Base-by-base conservation (phyloP, 2,329 filamentous ascomycete species). In the Botrytis paeoniae region DNA sequence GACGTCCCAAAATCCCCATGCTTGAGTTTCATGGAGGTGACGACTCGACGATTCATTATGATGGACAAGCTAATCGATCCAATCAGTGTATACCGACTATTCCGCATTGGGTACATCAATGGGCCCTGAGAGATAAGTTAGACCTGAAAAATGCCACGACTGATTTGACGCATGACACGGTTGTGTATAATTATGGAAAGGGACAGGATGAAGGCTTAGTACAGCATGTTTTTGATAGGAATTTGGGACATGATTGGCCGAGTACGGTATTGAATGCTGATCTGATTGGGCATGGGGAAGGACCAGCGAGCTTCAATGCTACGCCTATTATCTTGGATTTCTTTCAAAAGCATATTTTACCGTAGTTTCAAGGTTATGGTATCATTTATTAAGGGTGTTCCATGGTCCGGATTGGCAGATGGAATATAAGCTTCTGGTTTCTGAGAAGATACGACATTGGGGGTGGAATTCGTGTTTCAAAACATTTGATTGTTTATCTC, bases 1-100 rank as follows among this genome's bases (percentile, higher is more conserved):
- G 76, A 4, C 79, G 81, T 54, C 75, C 70, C 0, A 76, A 81
- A 6, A 73, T 86, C 5, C 85, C 86, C 1, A 80, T 88, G 16
- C 78, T 88, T 14, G 84, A 86, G 60, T 84, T 87, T 70, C 86
- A 88, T 76, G 86, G 86, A n/a, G 83, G 82, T 3, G 81, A 76
- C 3, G 86, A 88, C 77, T 80, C 75, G 4, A 85, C 82, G 0
- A 86, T 88, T 48, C 75, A 79, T 0, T 87, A 86, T 73, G 73
- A 77, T 3, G 86, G 86, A 1, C 83, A 82, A 2, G 81, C 80
- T 51, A 45, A 59, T 45, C 82, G 84, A 4, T 81, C 82, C 3
- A 82, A 82, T 1, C 84, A 83, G 0, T 83, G 82, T 69, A 75
- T 86, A 64, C 86, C 85, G 1, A 75, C 83, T 0, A 84, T 88